Percentiles rank a stretch among this genome's conserved stretches.
Conservation (phyloP, 257 asterid species). For the Oldenlandia corymbosa region DNA sequence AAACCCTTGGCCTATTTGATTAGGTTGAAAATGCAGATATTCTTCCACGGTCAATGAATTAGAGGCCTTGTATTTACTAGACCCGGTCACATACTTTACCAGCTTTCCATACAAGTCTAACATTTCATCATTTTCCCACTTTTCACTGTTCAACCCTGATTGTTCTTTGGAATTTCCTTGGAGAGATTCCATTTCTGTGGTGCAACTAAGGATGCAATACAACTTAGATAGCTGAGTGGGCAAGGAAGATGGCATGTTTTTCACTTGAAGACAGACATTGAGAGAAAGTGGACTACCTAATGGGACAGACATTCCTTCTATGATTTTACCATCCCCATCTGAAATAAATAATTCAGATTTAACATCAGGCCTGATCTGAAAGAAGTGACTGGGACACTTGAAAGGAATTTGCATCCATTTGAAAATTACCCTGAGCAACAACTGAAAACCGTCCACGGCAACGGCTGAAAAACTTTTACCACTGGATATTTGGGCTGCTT, state of each 20-base stretch:
- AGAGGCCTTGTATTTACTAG: conserved; percentile 15
- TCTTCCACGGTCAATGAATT: conserved; percentile 25
- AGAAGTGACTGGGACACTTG: conserved; percentile 57
- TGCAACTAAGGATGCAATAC: conserved; percentile 55
- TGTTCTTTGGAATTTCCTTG: conserved; percentile 21
- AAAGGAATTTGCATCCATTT: conserved; percentile 58
- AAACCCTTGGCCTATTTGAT: conserved; percentile 64
- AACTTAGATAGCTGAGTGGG: conserved; percentile 34
- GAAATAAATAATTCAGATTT: conserved; percentile 54
- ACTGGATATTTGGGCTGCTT: conserved; percentile 20
- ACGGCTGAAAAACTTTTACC: conserved; percentile 22
- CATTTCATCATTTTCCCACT: conserved; percentile 34
- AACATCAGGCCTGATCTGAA: conserved; percentile 55
- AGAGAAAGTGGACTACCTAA: conserved; percentile 54
- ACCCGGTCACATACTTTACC: conserved; percentile 32
- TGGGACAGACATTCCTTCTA: conserved; percentile 39
- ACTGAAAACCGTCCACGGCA: conserved; percentile 31
- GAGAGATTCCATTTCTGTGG: conserved; percentile 10
- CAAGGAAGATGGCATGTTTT: conserved; percentile 36
- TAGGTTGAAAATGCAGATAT: conserved; percentile 45
- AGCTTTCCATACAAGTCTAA: conserved; percentile 49
- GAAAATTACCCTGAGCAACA: conserved; percentile 44
- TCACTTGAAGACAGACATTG: conserved; percentile 57
- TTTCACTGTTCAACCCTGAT: conserved; percentile 22
- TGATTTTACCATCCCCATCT: conserved; percentile 52